Evolutionary conservation across 78 protist species (phyloP), one percentile per base, ranked within the genome.

Genomic region (Pelomyxa schiedti): DNA sequence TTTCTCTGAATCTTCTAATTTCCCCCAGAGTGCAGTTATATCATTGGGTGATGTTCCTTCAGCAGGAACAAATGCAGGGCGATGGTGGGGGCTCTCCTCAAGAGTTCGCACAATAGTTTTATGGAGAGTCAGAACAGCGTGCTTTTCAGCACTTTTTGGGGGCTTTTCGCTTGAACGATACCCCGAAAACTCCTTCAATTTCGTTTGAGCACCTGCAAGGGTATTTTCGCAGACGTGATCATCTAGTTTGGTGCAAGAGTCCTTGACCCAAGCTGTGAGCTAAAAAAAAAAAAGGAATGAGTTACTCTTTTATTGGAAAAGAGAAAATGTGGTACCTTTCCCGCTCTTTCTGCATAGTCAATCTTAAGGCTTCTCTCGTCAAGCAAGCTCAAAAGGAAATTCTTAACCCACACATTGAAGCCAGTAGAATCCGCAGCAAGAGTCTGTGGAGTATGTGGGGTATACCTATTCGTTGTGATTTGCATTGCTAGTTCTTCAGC

Each of bases 161-260:
- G 88, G 88, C 76, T 77, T 83, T 58, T 83, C 83, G 39, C 66
- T 7, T 58, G 36, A 52, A 58, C 77, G 71, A 72, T 69, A 83
- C 64, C 53, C 79, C 26, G 64, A 47, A 75, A 42, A 74, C 4
- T 65, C 6, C 4, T 3, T 8, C 36, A 83, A 69, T 43, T n/a
- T 52, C 32, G 32, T 16, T 66, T 83, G 88, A 37, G 75, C 82
- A 0, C 84, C 78, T 16, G 72, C 88, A 1, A 83, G 73, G 1
- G 88, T 74, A 3, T 83, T 78, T 53, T 81, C 82, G 40, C 76
- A 83, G 1, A 77, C 88, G 67, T 16, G 58, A 16, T 47, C 32
- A 16, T 16, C 58, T 16, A 24, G 58, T 16, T 16, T 24, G 32
- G 58, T 16, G 32, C 32, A 24, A 16, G 58, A 16, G 32, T 47